These are phyloP conservation scores for Lophiotrema nucula DNA, from an alignment of 495 filamentous ascomycete species.

Conservation along the genomic window DNA sequence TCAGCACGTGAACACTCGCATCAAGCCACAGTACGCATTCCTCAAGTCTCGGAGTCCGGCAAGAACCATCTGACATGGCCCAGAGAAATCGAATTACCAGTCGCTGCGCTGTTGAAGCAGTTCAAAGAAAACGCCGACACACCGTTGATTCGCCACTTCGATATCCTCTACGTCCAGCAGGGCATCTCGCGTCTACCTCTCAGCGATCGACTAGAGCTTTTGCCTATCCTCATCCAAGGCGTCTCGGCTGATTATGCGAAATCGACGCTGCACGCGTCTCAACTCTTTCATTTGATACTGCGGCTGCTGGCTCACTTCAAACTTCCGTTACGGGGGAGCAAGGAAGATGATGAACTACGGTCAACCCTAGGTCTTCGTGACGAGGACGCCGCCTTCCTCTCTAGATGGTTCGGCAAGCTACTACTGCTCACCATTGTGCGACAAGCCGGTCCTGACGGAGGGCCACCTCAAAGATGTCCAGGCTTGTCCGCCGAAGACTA, in stretches of 20 bases:
- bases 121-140: conserved; percentile 72
- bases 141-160: conserved; percentile 79
- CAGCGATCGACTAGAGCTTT: conserved; percentile 63
- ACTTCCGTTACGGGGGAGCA: conserved; percentile 70
- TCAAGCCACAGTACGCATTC: conserved; percentile 54
- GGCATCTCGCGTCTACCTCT: conserved; percentile 66
- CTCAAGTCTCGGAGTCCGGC: neutral
- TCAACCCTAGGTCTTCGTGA: conserved; percentile 63
- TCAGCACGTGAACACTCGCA: conserved; percentile 75
- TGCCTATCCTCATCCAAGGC: conserved; percentile 69
- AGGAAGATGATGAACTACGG: conserved; percentile 71
- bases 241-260: conserved; percentile 63
- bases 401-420: conserved; percentile 75
- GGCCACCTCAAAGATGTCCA: conserved; percentile 51
- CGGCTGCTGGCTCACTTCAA: conserved; percentile 69
- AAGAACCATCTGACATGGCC: conserved; percentile 28
- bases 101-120: conserved; percentile 77
- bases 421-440: conserved; percentile 61
- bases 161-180: conserved; percentile 84
- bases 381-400: conserved; percentile 71
- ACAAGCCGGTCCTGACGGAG: conserved; percentile 5
- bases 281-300: conserved; percentile 81
- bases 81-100: conserved; percentile 72
- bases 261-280: conserved; percentile 60
- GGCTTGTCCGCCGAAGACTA: conserved; percentile 71